These are phyloP conservation scores for Ogataea ramenticola DNA, from an alignment of 805 yeast genomes.

Conservation along the genomic window DNA sequence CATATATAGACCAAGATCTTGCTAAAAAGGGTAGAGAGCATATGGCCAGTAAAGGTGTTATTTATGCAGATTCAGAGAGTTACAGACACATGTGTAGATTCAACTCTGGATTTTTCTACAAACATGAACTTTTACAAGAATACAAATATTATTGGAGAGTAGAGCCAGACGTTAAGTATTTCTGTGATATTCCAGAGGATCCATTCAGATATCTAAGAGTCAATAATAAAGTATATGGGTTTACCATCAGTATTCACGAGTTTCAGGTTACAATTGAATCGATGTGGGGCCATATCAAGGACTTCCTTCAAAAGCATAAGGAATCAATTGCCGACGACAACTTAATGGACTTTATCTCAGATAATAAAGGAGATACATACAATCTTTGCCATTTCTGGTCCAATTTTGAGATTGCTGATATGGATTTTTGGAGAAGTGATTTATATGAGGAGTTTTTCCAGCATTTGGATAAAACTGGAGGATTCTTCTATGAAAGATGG, in stretches of 20 bases:
- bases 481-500: constrained; percentile 85
- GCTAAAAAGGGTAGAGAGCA: constrained; percentile 57
- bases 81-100: constrained; percentile 44
- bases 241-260: constrained; percentile 60
- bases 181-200: constrained; percentile 58
- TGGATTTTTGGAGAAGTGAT: constrained; percentile 57
- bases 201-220: constrained; percentile 52
- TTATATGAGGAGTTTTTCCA: constrained; percentile 56
- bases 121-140: constrained; percentile 48
- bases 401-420: constrained; percentile 67
- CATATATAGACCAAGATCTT: constrained; percentile 63
- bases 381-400: constrained; percentile 82
- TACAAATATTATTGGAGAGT: constrained; percentile 73
- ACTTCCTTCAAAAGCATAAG: constrained; percentile 37
- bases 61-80: constrained; percentile 33
- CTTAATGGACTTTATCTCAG: constrained; percentile 54
- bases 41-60: constrained; percentile 36
- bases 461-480: constrained; percentile 59
- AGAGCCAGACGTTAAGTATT: constrained; percentile 58
- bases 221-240: constrained; percentile 56
- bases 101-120: constrained; percentile 46
- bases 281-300: constrained; percentile 50
- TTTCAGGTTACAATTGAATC: constrained; percentile 47
- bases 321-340: constrained; percentile 36
- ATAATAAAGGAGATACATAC: constrained; percentile 56